Conservation (phyloP, 495 filamentous ascomycete genomes). For the Daldinia vernicosa region DNA sequence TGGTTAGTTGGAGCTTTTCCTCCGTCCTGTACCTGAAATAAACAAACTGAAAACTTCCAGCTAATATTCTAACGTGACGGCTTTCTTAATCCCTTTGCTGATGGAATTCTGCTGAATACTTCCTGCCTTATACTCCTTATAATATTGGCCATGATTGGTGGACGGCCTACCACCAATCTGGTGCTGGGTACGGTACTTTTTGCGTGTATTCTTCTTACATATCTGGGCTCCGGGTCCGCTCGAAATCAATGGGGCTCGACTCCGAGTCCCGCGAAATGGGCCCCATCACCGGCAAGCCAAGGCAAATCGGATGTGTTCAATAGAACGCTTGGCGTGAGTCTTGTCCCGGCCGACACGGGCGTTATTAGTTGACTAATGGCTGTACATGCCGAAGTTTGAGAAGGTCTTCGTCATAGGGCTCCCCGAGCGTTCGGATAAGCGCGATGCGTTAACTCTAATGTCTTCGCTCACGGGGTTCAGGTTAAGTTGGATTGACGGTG, state of each 20-base stretch:
- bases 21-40: not conserved
- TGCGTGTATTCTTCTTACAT: conserved; percentile 15
- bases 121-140: not conserved
- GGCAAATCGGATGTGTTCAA: conserved; percentile 30
- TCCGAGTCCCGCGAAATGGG: conserved; percentile 13
- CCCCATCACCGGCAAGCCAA: conserved; percentile 10
- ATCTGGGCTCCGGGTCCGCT: conserved; percentile 18
- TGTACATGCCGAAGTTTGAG: conserved; percentile 37
- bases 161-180: conserved; percentile 22
- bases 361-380: not conserved
- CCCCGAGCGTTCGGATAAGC: conserved; percentile 50
- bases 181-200: conserved; percentile 17
- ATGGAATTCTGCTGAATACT: not conserved
- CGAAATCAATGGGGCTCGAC: conserved; percentile 15
- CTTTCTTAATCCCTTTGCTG: not conserved
- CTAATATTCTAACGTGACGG: not conserved
- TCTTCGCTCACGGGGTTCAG: conserved; percentile 49
- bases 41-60: not conserved
- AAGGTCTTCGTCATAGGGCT: conserved; percentile 45
- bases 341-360: not conserved
- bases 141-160: conserved; percentile 20
- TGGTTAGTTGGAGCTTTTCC: conserved; percentile 5
- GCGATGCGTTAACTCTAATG: conserved; percentile 49
- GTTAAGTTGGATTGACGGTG: conserved; percentile 48
- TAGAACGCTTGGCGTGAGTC: conserved; percentile 30